These are phyloP conservation scores for Botrytis aclada DNA, from an alignment of 2,329 filamentous ascomycete species.

Conservation along the genomic window DNA sequence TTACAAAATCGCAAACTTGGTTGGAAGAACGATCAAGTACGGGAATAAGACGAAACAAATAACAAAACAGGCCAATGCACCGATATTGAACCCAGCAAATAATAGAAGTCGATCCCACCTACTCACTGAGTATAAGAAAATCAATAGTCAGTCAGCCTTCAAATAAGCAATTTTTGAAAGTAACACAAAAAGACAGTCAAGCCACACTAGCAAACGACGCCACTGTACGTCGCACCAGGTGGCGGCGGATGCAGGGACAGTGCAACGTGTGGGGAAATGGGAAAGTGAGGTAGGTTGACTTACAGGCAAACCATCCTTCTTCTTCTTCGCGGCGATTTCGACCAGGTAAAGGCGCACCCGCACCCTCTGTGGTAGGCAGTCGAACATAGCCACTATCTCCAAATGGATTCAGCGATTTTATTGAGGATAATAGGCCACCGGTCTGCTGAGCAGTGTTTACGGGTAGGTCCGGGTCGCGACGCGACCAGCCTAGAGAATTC, in stretches of 20 bases:
- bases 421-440: slow-evolving; percentile 68
- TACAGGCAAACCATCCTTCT: slow-evolving; percentile 91
- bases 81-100: slow-evolving; percentile 87
- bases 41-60: slow-evolving; percentile 90
- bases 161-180: slow-evolving; percentile 24
- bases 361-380: slow-evolving; percentile 78
- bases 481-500: slow-evolving; percentile 91
- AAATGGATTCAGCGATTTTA: slow-evolving; percentile 88
- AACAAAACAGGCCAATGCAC: slow-evolving; percentile 86
- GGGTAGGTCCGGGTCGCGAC: slow-evolving; percentile 73
- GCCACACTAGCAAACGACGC: slow-evolving; percentile 21
- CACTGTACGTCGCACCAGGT: slow-evolving; percentile 31
- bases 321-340: slow-evolving; percentile 86
- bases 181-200: slow-evolving; percentile 28
- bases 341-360: slow-evolving; percentile 82
- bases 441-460: slow-evolving; percentile 69
- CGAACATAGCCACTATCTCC: slow-evolving; percentile 81
- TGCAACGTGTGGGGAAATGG: slow-evolving; percentile 28
- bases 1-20: slow-evolving; percentile 97
- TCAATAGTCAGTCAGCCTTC: slow-evolving; percentile 37
- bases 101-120: slow-evolving; percentile 94
- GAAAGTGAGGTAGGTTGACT: slow-evolving; percentile 47
- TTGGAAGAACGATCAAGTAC: slow-evolving; percentile 72
- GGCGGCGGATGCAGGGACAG: slow-evolving; percentile 35
- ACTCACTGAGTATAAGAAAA: slow-evolving; percentile 63